These are phyloP conservation scores for Talaromyces sp. DNA, from an alignment of 2,329 filamentous ascomycete genomes.

Conservation along the genomic window DNA sequence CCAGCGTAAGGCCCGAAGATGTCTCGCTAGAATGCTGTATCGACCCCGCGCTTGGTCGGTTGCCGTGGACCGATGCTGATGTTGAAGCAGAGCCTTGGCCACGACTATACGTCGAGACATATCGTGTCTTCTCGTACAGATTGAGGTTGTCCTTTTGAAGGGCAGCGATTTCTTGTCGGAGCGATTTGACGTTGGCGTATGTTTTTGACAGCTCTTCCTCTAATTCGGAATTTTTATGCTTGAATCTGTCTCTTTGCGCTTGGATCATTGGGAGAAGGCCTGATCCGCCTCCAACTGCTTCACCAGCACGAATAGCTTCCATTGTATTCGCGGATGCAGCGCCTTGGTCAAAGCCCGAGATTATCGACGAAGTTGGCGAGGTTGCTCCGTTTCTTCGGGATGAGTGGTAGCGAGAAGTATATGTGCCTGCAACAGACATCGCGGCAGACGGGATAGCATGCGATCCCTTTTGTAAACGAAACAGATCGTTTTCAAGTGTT, in stretches of 20 bases:
- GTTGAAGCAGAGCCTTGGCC: slow-evolving; percentile 52
- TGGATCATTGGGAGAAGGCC: slow-evolving; percentile 98
- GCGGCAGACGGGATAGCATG: slow-evolving; percentile 79
- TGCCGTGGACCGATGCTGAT: slow-evolving; percentile 57
- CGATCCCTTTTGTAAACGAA: slow-evolving; percentile 78
- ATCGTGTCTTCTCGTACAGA: slow-evolving; percentile 95
- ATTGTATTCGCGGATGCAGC: slow-evolving; percentile 47
- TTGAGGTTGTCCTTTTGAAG: slow-evolving; percentile 94
- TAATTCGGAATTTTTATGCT: slow-evolving; percentile 87
- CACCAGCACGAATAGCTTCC: slow-evolving; percentile 60
- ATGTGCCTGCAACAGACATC: slow-evolving; percentile 89
- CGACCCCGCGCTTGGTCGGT: slow-evolving; percentile 71
- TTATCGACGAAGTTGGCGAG: slow-evolving; percentile 95
- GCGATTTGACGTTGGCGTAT: slow-evolving; percentile 74
- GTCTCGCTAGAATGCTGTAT: slow-evolving; percentile 57
- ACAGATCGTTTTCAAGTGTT: slow-evolving; percentile 87
- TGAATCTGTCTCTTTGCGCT: slow-evolving; percentile 95
- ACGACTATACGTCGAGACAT: slow-evolving; percentile 89
- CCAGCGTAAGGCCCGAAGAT: slow-evolving; percentile 62
- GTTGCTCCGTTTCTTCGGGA: slow-evolving; percentile 65
- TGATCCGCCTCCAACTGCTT: slow-evolving; percentile 68
- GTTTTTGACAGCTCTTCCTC: slow-evolving; percentile 84
- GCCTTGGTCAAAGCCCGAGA: slow-evolving; percentile 85
- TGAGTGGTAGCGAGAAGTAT: slow-evolving; percentile 72
- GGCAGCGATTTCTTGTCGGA: slow-evolving; percentile 85